Conservation (phyloP, 176 grass and related monocot species). For the Saccharum officinarum region DNA sequence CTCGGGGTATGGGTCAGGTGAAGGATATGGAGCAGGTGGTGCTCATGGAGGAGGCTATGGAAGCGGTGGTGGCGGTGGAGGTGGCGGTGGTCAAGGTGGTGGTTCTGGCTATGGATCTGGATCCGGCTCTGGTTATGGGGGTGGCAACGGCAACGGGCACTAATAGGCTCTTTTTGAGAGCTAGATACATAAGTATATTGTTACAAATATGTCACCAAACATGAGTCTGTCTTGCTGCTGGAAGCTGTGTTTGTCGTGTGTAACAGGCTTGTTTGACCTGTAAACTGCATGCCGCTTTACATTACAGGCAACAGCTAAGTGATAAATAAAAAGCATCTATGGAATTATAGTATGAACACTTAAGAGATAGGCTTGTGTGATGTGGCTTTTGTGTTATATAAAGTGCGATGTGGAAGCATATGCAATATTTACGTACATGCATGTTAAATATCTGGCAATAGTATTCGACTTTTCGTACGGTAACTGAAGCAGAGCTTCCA, state of each 20-base stretch:
- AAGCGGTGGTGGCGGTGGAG: not conserved
- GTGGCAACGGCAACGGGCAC: not conserved
- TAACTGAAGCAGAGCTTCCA: not conserved
- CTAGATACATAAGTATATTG: not conserved
- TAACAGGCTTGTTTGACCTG: not conserved
- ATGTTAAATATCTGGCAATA: not conserved
- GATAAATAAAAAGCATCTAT: conserved; percentile 45
- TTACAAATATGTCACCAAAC: not conserved
- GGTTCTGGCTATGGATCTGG: conserved; percentile 26
- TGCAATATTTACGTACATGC: not conserved
- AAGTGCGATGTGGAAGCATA: not conserved
- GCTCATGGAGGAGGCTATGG: conserved; percentile 12
- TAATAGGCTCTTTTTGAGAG: not conserved
- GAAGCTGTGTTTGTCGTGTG: not conserved
- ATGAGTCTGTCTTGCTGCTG: not conserved
- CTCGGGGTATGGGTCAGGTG: conserved; percentile 23
- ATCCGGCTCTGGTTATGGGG: not conserved
- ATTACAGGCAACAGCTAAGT: conserved; percentile 7
- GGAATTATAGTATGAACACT: not conserved
- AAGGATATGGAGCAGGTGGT: conserved; percentile 7
- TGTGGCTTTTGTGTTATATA: not conserved
- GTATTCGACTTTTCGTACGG: not conserved
- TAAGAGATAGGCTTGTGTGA: not conserved
- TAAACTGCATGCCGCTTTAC: conserved; percentile 7
- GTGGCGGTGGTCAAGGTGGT: not conserved